Base-by-base conservation (phyloP, 495 filamentous ascomycete genomes). In the Lasiosphaeria hispida region DNA sequence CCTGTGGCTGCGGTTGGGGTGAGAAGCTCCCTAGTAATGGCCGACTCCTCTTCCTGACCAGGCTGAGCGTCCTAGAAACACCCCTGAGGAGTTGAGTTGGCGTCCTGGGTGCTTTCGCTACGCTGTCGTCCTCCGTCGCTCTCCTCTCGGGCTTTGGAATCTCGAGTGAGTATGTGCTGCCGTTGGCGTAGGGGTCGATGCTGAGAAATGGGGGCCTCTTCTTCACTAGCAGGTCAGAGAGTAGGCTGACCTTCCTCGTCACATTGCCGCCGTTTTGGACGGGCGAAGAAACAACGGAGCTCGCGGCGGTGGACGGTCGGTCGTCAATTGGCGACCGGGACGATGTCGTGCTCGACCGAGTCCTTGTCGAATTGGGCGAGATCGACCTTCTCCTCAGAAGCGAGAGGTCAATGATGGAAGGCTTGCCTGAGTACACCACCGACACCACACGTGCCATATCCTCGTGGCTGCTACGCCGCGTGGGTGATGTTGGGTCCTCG, bases 381-480 rank as follows among this genome's bases (percentile, higher is more conserved):
- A 65, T 61, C n/a, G 76, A 74, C 50, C 72, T 66, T 39, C 70
- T 66, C 42, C 66, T 60, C 9, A 51, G 48, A 17, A 69, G 61
- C 4, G 72, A 60, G n/a, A 80, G 67, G 61, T 77, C 72, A 30
- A 80, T 69, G 7, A 80, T 68, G 14, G 66, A 75, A 2, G 77
- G 77, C 63, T 72, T 77, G 49, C 77, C 77, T 9, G 73, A 61
- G 53, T 71, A 80, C 38, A 80, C 62, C 9, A 80, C 76, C 6
- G 77, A 79, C 5, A 80, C 77, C n/a, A 70, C 73, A 35, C 77
- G 64, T 0, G 77, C 77, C 2, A 72, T 79, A 48, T 71, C 75
- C 66, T 80, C 76, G 42, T 76, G 70, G 58, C 75, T 78, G 60
- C 41, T 66, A 33, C 75, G 62, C 30, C 69, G 59, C 23, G 64